Conservation (phyloP, 352 stramenopile species). For the Phytophthora palmivora region DNA sequence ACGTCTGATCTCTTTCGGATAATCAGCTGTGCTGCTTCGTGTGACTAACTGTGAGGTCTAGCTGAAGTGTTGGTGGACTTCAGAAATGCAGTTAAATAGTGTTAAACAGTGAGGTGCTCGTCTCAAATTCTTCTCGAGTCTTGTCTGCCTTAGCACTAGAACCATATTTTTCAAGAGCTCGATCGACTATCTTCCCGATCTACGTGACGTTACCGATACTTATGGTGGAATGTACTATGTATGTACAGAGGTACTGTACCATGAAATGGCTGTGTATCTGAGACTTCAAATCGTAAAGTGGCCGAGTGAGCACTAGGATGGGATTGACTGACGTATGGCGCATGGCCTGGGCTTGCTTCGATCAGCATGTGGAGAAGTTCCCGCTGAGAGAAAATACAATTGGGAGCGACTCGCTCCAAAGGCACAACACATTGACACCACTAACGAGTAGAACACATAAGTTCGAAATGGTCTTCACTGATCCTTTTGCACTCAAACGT, state of each 20-base stretch:
- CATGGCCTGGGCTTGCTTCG: constrained; percentile 31
- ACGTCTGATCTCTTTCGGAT: constrained; percentile 8
- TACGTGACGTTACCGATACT: constrained; percentile 20
- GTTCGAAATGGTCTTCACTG: constrained; percentile 26
- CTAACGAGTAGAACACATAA: neutral
- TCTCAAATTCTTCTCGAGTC: constrained; percentile 4
- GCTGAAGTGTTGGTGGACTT: too few species aligned
- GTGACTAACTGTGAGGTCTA: too few species aligned
- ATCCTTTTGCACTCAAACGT: constrained; percentile 24
- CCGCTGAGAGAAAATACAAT: constrained; percentile 1
- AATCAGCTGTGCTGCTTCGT: constrained; percentile 4
- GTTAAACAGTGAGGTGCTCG: constrained; percentile 1
- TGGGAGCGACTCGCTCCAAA: constrained; percentile 3
- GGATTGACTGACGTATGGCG: constrained; percentile 41
- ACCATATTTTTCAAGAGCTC: constrained; percentile 1
- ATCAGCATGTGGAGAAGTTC: constrained; percentile 23
- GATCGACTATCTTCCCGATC: constrained; percentile 4
- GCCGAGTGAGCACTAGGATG: constrained; percentile 26
- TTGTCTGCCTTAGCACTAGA: constrained; percentile 1
- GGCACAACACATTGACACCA: constrained; percentile 28
- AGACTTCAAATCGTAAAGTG: constrained; percentile 21
- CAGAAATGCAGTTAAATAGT: too few species aligned
- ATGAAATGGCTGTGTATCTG: too few species aligned
- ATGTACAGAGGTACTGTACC: too few species aligned
- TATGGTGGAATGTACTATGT: too few species aligned